Conservation (phyloP, 2,329 filamentous ascomycete species). For the Aspergillus tubingensis region DNA sequence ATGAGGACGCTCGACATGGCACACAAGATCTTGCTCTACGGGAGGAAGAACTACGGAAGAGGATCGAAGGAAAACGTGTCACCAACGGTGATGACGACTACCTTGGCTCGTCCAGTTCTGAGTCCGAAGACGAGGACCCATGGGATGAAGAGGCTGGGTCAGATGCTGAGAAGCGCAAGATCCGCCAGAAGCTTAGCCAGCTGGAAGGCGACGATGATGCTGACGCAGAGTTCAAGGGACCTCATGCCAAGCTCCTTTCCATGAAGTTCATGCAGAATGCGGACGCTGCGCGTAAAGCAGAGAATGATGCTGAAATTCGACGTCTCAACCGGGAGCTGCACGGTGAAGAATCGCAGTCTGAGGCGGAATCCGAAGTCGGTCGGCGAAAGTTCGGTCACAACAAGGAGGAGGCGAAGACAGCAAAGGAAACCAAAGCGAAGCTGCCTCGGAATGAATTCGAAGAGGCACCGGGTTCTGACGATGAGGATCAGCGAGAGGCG, state of each 20-base stretch:
- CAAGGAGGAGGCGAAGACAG: conserved; percentile 32
- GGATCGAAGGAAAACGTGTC: conserved; percentile 72
- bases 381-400: conserved; percentile 52
- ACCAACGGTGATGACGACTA: conserved; percentile 63
- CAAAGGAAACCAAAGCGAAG: conserved; percentile 31
- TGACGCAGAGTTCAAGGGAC: conserved; percentile 40
- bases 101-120: conserved; percentile 57
- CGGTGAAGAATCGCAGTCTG: conserved; percentile 60
- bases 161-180: conserved; percentile 38
- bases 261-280: conserved; percentile 96
- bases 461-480: conserved; percentile 57
- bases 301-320: conserved; percentile 75
- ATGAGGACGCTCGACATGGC: conserved; percentile 77
- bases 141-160: conserved; percentile 57
- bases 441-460: conserved; percentile 60
- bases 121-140: conserved; percentile 61
- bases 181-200: conserved; percentile 46
- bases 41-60: conserved; percentile 77
- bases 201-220: conserved; percentile 53
- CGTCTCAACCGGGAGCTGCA: conserved; percentile 71
- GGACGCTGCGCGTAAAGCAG: conserved; percentile 73
- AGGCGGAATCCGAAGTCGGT: conserved; percentile 62
- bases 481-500: conserved; percentile 32
- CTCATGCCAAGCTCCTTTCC: conserved; percentile 68
- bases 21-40: conserved; percentile 78